Conservation (phyloP, 441 rosid genomes). For the Eruca vesicaria region DNA sequence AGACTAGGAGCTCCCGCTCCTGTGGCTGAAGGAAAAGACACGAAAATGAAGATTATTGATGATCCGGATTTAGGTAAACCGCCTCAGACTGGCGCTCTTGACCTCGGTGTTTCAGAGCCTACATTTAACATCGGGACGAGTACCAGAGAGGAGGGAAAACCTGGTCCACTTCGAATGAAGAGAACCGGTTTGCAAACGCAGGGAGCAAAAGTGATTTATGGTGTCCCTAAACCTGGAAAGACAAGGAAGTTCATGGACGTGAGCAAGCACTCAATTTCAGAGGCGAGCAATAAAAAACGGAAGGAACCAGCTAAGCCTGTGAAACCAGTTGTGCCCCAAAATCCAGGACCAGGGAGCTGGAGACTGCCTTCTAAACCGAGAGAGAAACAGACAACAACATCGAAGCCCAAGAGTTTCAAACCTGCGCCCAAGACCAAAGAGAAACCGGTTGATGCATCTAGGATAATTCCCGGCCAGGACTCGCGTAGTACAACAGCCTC, state of each 20-base stretch:
- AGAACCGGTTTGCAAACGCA: slow-evolving; percentile 83
- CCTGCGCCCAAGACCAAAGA: slow-evolving; percentile 63
- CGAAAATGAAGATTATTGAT: slow-evolving; percentile 37
- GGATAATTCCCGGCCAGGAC: slow-evolving; percentile 51
- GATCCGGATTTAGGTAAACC: slow-evolving; percentile 43
- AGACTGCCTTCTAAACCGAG: slow-evolving; percentile 50
- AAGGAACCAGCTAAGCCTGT: slow-evolving; percentile 66
- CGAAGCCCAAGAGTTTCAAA: slow-evolving; percentile 61
- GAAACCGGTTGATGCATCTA: slow-evolving; percentile 46
- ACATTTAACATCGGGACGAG: slow-evolving; percentile 73
- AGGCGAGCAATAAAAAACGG: slow-evolving; percentile 46
- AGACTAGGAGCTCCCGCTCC: slow-evolving; percentile 48
- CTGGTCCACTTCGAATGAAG: slow-evolving; percentile 51
- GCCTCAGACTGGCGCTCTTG: slow-evolving; percentile 50
- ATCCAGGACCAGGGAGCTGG: slow-evolving; percentile 63
- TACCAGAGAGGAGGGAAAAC: slow-evolving; percentile 48
- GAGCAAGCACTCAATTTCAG: slow-evolving; percentile 82
- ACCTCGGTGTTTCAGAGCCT: slow-evolving; percentile 57
- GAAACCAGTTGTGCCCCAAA: slow-evolving; percentile 69
- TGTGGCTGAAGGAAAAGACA: slow-evolving; percentile 58
- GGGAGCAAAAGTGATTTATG: slow-evolving; percentile 76
- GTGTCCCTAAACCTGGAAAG: slow-evolving; percentile 99
- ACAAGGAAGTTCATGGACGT: slow-evolving; percentile 99
- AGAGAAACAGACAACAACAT: slow-evolving; percentile 54
- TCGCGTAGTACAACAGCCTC: slow-evolving; percentile 38